Conservation (phyloP, 73 alveolate genomes). For the Paramecium pentaurelia region DNA sequence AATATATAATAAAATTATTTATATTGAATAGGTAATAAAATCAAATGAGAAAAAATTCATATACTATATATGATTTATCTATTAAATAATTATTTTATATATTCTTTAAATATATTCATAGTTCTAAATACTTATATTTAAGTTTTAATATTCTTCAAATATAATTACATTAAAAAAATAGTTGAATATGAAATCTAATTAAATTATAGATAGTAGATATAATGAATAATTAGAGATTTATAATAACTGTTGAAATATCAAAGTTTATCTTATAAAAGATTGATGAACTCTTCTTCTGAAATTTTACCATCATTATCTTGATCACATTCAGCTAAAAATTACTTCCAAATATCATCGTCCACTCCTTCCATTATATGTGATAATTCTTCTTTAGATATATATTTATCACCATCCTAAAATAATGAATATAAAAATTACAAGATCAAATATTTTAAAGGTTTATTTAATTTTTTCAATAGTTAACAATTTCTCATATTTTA, state of each 20-base stretch:
- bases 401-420: slow-evolving; percentile 58
- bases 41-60: no score
- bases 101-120: no score
- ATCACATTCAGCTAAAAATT: slow-evolving; percentile 56
- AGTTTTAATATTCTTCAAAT: no score
- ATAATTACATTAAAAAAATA: no score
- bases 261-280: slow-evolving; percentile 11
- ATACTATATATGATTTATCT: no score
- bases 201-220: not conserved
- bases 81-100: no score
- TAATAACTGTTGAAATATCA: not conserved
- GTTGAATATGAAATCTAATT: no score
- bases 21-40: no score
- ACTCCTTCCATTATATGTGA: slow-evolving; percentile 56
- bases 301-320: slow-evolving; percentile 57
- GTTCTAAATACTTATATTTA: no score
- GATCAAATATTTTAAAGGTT: slow-evolving; percentile 63
- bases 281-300: slow-evolving; percentile 54
- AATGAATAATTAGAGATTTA: not conserved
- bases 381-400: slow-evolving; percentile 53
- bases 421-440: not conserved
- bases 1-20: no score
- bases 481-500: slow-evolving; percentile 25
- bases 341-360: slow-evolving; percentile 55
- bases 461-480: slow-evolving; percentile 47